Conservation (phyloP, 2,329 filamentous ascomycete species). For the Talaromyces sp. region DNA sequence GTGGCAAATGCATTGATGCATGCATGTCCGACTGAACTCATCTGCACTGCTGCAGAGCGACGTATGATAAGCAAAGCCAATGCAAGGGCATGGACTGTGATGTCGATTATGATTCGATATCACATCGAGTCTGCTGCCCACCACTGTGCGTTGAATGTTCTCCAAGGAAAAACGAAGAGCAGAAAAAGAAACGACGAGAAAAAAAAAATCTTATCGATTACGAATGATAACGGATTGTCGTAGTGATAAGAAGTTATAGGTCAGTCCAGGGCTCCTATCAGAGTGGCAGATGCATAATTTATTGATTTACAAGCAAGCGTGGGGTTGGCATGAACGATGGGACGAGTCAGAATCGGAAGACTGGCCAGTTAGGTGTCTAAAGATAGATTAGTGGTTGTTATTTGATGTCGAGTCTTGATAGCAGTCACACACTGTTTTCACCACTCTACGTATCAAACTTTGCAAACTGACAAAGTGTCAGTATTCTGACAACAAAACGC, state of each 20-base stretch:
- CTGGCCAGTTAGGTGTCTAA: background rate
- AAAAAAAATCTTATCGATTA: constrained; percentile 3
- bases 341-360: background rate
- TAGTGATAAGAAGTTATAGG: background rate
- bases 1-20: background rate
- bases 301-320: background rate
- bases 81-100: constrained; percentile 7
- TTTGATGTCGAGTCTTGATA: background rate
- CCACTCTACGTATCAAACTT: background rate
- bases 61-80: background rate
- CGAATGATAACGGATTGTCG: constrained; percentile 8
- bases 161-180: background rate
- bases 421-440: background rate
- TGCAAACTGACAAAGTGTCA: background rate
- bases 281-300: background rate
- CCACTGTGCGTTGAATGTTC: background rate
- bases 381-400: background rate
- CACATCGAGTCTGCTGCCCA: background rate
- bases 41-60: background rate
- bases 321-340: background rate
- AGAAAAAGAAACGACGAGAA: background rate
- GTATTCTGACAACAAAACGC: background rate
- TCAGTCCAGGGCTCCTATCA: constrained; percentile 1
- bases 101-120: background rate
- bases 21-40: constrained; percentile 2